phyloP scores from a whole-genome alignment of 2,329 filamentous ascomycete genomes.

The Emericellopsis atlantica region DNA sequence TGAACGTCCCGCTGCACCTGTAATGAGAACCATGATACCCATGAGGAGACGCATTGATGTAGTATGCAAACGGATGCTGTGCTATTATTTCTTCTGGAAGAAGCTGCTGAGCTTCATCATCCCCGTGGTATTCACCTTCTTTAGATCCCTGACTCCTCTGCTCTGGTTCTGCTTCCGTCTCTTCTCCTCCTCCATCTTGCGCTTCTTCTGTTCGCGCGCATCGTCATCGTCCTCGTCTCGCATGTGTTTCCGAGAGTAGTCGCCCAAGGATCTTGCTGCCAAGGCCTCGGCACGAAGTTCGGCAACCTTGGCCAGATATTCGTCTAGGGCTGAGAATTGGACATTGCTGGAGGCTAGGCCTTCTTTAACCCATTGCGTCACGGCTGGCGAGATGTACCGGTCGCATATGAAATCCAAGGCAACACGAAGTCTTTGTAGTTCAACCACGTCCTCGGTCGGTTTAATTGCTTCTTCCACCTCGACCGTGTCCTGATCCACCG shows the following conservation, averaged over 20 bases:
- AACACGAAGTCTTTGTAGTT: slow-evolving; percentile 51
- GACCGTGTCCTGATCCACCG: slow-evolving; percentile 20
- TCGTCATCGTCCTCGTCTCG: slow-evolving; percentile 56
- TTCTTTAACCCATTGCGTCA: slow-evolving; percentile 28
- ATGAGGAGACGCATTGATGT: slow-evolving; percentile 2
- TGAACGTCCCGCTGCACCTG: slow-evolving; percentile 6
- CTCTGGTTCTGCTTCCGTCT: slow-evolving; percentile 66
- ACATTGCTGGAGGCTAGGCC: slow-evolving; percentile 27
- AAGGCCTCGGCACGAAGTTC: slow-evolving; percentile 59
- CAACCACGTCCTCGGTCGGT: slow-evolving; percentile 33
- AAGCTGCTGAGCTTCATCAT: slow-evolving; percentile 98
- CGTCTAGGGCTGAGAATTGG: slow-evolving; percentile 59
- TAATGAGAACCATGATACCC: slow-evolving; percentile 14
- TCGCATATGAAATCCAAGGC: slow-evolving; percentile 53
- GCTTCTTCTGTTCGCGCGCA: slow-evolving; percentile 63
- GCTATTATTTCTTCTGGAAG: slow-evolving; percentile 56
- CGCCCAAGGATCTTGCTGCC: slow-evolving; percentile 52
- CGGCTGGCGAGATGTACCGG: slow-evolving; percentile 40
- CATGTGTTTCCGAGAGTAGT: slow-evolving; percentile 59
- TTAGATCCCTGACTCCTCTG: slow-evolving; percentile 63
- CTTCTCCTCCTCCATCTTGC: slow-evolving; percentile 80
- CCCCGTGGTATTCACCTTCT: slow-evolving; percentile 80
- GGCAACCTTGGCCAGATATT: slow-evolving; percentile 54
- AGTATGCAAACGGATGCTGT: neutral
- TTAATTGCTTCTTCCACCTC: slow-evolving; percentile 24